Evolutionary conservation across 176 grass and related monocot genomes (phyloP), one percentile per base, ranked within the genome.

Genomic region (Canna indica): DNA sequence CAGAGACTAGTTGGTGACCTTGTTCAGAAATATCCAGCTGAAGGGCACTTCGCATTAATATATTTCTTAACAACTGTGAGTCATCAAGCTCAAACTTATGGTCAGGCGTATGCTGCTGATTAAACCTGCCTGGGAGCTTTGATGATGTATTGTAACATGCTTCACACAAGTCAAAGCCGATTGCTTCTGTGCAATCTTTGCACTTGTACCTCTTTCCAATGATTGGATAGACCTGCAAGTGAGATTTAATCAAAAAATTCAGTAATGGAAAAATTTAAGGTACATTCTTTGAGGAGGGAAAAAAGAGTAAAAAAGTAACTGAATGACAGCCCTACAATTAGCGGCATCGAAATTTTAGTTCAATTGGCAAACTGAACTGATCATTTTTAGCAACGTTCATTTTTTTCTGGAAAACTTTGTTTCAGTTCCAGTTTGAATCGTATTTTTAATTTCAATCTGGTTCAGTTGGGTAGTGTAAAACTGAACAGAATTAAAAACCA

Each of bases 71-170:
- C 15, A 80, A 75, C 2, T 0, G 0, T 27, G 86, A 52, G 14
- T 78, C 7, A 69, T 88, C 84, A 25, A 85, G 47, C 53, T 84
- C 80, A 69, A 99, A 93, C 76, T 54, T 85, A 73, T 93, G 90
- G 68, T 93, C 86, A 79, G 84, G 84, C 6, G 94, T 93, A 70
- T 99, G 94, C 72, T 85, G 80, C 77, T 93, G 89, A 79, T 99
- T 99, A 72, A 99, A 99, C 67, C 94, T 81, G 10, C 86, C 89
- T 9, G 82, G 84, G 58, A 99, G 78, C 22, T 90, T 99, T 29
- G 82, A 90, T 24, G 29, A 70, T 12, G 80, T 80, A 47, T 60
- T 80, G 69, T 90, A 93, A 75, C 94, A 99, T 46, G 46, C 64
- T 72, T 85, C 89, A 10, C 89, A 93, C 17, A 99, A 84, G 67